Evolutionary conservation across 257 asterid genomes (phyloP).

Genomic region (Jasminum sambac): DNA sequence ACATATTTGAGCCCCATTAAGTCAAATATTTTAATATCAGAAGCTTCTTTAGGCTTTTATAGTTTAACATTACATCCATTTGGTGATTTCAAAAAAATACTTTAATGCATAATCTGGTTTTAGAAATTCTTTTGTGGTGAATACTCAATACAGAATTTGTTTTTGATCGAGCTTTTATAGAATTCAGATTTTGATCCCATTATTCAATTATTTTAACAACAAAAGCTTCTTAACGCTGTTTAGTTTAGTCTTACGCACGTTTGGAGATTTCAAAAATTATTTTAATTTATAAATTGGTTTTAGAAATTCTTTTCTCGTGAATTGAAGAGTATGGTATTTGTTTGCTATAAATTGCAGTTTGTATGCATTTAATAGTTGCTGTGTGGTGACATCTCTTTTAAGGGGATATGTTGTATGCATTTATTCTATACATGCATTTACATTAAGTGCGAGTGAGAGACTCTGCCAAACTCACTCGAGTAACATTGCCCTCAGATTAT

Average conservation of each 20-base stretch:
- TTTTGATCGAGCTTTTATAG: background rate
- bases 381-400: background rate
- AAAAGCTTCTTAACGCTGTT: background rate
- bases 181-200: background rate
- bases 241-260: background rate
- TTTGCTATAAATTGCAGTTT: background rate
- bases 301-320: background rate
- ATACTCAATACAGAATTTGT: background rate
- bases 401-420: background rate
- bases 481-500: slow-evolving; percentile 10
- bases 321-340: background rate
- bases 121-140: background rate
- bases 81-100: background rate
- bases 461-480: background rate
- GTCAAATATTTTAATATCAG: background rate
- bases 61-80: background rate
- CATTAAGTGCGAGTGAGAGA: background rate
- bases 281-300: background rate
- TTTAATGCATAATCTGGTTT: background rate
- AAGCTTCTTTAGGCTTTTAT: background rate
- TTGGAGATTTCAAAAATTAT: background rate
- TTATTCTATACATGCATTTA: background rate
- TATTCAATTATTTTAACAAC: background rate
- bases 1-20: background rate
- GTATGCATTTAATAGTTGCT: background rate